Base-by-base conservation (phyloP, 2,329 filamentous ascomycete genomes). In the Rachicladosporium sp. region DNA sequence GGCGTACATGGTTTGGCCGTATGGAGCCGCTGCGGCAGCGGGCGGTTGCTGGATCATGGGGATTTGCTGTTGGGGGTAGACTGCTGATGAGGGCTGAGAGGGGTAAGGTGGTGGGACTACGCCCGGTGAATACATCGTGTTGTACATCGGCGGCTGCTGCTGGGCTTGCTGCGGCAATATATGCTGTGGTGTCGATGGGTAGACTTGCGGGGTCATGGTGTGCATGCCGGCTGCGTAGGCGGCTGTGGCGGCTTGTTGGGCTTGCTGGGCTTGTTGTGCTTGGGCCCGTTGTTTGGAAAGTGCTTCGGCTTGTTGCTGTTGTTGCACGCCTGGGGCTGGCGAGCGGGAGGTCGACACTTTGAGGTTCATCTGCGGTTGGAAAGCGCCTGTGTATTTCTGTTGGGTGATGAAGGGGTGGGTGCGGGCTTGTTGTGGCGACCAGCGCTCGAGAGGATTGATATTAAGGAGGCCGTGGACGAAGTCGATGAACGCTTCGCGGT, bases 341-440 rank as follows among this genome's bases (percentile, higher is more conserved):
- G 89, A 93, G 54, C 91, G 76, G 58, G 84, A 88, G 15, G 15
- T 19, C 12, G 40, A 42, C 12, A 86, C 78, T 60, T 95, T 95
- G 43, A 96, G 68, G 55, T 93, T 94, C 87, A 95, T 94, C 2
- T 89, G 89, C 6, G 91, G 91, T 36, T 96, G 84, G 57, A 98
- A 98, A 3, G 88, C 87, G 1, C 87, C 87, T 0, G 88, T 95
- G 58, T 82, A 98, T 67, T 96, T 98, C 57, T 93, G 83, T 59
- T 98, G 91, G 1, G 91, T 98, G 57, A 98, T 98, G 62, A 98
- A 98, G 0, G 91, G 91, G 58, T 98, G 91, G 43, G 95, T 68
- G 58, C 95, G 95, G 29, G 91, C 91, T 64, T 98, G 91, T 56
- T 95, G 89, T 5, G 91, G 91, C 3, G 91, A 94, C 91, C 91